phyloP scores from a whole-genome alignment of 2,329 filamentous ascomycete species.

The Calonectria leucothoes region DNA sequence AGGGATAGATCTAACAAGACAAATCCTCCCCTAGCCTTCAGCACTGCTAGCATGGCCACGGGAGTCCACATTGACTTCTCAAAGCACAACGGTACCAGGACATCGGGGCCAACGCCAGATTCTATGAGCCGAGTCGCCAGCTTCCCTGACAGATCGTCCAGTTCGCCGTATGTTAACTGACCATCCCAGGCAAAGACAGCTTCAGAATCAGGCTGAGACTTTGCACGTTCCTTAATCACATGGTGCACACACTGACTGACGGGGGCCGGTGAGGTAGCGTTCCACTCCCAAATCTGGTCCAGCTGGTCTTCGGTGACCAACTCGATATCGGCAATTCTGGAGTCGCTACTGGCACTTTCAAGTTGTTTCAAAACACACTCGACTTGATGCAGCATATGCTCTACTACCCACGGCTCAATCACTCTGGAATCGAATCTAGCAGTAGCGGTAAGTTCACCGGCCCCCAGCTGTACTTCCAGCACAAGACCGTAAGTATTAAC shows the following conservation, averaged over 20 bases:
- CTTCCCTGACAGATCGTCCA: constrained; percentile 50
- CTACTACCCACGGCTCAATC: background rate
- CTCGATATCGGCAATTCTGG: background rate
- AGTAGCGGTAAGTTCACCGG: background rate
- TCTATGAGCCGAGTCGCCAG: constrained; percentile 50
- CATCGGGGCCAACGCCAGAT: constrained; percentile 41
- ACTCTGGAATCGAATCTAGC: background rate
- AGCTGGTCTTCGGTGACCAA: background rate
- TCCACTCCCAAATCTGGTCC: constrained; percentile 22
- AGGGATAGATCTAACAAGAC: constrained; percentile 25
- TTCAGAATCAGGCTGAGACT: constrained; percentile 16
- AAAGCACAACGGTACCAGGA: constrained; percentile 29
- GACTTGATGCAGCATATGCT: background rate
- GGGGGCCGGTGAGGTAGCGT: constrained; percentile 9
- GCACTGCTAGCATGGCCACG: constrained; percentile 34
- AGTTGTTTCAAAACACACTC: background rate
- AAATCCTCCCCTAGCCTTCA: constrained; percentile 37
- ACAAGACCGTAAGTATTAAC: background rate
- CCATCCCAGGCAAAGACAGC: constrained; percentile 39
- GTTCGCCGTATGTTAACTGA: constrained; percentile 52
- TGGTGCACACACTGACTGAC: constrained; percentile 33
- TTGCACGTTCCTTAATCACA: constrained; percentile 14
- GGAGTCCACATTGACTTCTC: constrained; percentile 38
- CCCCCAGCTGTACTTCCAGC: background rate
- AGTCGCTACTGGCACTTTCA: background rate